phyloP scores from a whole-genome alignment of 352 stramenopile genomes.

The Aphanomyces euteiches region DNA sequence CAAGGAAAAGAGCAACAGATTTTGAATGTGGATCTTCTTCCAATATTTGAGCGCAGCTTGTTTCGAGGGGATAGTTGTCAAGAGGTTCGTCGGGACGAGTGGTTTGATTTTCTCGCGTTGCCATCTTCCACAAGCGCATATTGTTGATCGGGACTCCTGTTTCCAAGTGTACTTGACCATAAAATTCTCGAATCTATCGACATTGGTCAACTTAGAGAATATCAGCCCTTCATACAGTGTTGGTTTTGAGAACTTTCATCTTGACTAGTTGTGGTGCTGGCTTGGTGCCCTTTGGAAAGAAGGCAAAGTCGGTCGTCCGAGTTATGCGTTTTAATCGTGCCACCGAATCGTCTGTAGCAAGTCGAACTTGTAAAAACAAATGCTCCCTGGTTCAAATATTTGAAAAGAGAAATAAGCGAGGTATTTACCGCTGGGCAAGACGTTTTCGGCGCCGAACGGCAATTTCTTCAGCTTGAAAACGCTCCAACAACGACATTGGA shows the following conservation, averaged over 20 bases:
- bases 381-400: slow-evolving; percentile 47
- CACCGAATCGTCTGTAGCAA: slow-evolving; percentile 71
- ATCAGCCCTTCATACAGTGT: slow-evolving; percentile 36
- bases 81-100: slow-evolving; percentile 65
- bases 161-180: slow-evolving; percentile 52
- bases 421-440: slow-evolving; percentile 45
- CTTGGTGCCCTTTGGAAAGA: slow-evolving; percentile 56
- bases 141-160: slow-evolving; percentile 60
- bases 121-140: slow-evolving; percentile 81
- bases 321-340: slow-evolving; percentile 64
- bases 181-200: slow-evolving; percentile 61
- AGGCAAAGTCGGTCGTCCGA: slow-evolving; percentile 73
- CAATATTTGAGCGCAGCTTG: slow-evolving; percentile 42
- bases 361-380: slow-evolving; percentile 73
- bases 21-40: slow-evolving; percentile 70
- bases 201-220: slow-evolving; percentile 37
- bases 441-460: slow-evolving; percentile 65
- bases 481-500: slow-evolving; percentile 48
- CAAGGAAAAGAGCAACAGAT: slow-evolving; percentile 66
- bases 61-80: slow-evolving; percentile 39
- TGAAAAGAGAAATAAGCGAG: not conserved
- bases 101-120: slow-evolving; percentile 80
- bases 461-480: slow-evolving; percentile 80
- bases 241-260: slow-evolving; percentile 23
- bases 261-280: slow-evolving; percentile 40